Conservation (phyloP, 176 grass and related monocot genomes). For the Pontederia crassipes region DNA sequence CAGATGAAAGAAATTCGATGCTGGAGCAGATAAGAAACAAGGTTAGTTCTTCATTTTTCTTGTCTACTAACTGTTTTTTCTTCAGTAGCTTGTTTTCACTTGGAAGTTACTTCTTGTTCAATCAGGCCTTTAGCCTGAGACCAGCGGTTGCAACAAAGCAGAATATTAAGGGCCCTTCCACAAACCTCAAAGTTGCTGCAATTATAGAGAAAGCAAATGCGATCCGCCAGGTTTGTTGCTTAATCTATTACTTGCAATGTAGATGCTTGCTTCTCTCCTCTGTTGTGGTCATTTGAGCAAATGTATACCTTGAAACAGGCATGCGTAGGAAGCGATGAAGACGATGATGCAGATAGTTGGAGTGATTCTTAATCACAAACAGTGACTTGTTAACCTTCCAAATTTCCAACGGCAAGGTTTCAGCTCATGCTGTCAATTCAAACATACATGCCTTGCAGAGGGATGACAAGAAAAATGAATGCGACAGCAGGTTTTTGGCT, state of each 20-base stretch:
- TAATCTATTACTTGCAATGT: neutral
- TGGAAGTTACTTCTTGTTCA: conserved; percentile 4
- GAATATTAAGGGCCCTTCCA: conserved; percentile 37
- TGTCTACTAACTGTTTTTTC: neutral
- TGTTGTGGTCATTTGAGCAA: neutral
- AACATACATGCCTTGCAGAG: neutral
- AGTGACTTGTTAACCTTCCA: neutral
- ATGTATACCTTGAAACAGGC: conserved; percentile 36
- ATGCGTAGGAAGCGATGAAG: conserved; percentile 79
- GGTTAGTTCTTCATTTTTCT: conserved; percentile 27
- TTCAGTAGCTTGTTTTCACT: neutral
- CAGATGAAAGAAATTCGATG: conserved; percentile 60
- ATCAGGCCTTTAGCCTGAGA: conserved; percentile 78
- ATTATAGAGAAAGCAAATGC: conserved; percentile 96
- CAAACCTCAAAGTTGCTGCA: conserved; percentile 82
- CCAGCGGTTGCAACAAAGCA: conserved; percentile 34
- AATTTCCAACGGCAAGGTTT: neutral
- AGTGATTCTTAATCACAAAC: conserved; percentile 43
- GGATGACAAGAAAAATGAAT: too few relatives aligned
- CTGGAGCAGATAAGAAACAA: conserved; percentile 97
- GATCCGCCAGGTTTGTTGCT: conserved; percentile 64
- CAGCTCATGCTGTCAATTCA: neutral
- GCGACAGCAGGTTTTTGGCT: too few relatives aligned
- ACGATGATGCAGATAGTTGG: conserved; percentile 81
- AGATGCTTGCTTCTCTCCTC: conserved; percentile 1